phyloP scores from a whole-genome alignment of 371 early-diverging fungal genomes.

The Mucor sp. region DNA sequence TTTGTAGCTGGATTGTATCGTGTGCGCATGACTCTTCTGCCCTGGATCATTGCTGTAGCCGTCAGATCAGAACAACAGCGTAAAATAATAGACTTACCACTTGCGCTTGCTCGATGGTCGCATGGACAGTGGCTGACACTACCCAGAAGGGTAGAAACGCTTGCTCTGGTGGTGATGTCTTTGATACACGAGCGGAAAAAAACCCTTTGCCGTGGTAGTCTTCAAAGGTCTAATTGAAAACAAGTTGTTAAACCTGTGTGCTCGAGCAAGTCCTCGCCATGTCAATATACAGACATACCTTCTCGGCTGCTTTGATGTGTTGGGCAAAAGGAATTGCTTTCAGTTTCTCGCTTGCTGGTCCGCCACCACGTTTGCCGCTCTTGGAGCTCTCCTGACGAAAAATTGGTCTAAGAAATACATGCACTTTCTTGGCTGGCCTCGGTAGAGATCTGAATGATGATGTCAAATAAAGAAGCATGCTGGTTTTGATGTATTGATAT shows the following conservation, averaged over 20 bases:
- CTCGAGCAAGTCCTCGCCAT: neutral
- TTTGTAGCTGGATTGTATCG: conserved; percentile 50
- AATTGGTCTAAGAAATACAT: neutral
- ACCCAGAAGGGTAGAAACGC: conserved; percentile 65
- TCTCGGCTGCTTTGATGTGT: conserved; percentile 58
- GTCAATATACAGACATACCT: conserved; percentile 32
- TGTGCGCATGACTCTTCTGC: conserved; percentile 39
- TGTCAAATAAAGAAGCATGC: neutral
- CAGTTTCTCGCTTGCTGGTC: conserved; percentile 51
- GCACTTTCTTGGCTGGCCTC: neutral
- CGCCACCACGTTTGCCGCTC: conserved; percentile 6
- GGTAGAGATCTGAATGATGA: neutral
- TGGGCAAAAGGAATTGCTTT: conserved; percentile 58
- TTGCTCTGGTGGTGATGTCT: conserved; percentile 53
- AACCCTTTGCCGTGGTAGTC: conserved; percentile 62
- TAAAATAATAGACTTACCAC: conserved; percentile 28
- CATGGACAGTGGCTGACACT: conserved; percentile 51
- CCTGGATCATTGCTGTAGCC: conserved; percentile 20
- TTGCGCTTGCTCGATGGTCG: conserved; percentile 59
- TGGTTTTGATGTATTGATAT: neutral
- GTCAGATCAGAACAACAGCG: neutral
- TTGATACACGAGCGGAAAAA: conserved; percentile 51
- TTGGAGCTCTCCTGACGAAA: neutral
- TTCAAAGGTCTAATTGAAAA: conserved; percentile 51
- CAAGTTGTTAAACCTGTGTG: too few relatives aligned